A percentile compares a stretch with the other conserved stretches of the same genome.
phyloP scores from a whole-genome alignment of 2,329 filamentous ascomycete species.

The Elsinoe australis region DNA sequence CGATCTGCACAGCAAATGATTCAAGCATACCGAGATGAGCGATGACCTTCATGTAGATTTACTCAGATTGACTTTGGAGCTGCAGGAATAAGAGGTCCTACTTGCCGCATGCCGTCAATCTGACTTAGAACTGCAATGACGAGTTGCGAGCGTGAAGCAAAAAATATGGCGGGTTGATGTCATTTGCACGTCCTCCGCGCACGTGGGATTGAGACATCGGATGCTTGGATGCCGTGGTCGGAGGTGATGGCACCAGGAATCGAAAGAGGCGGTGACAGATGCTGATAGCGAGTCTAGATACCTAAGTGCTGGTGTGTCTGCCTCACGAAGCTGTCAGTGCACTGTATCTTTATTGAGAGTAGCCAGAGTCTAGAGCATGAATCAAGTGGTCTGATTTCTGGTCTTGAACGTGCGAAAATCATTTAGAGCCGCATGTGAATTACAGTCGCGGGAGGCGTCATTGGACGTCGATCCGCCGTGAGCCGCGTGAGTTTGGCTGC shows the following conservation, averaged over 20 bases:
- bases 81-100: background rate
- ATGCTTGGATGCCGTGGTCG: background rate
- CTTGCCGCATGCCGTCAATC: background rate
- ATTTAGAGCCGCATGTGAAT: background rate
- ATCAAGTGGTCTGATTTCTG: conserved; percentile 10
- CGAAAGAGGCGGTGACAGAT: too few relatives aligned
- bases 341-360: too few relatives aligned
- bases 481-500: conserved; percentile 3
- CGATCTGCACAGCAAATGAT: background rate
- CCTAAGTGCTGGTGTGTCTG: too few relatives aligned
- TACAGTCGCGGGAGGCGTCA: conserved; percentile 10
- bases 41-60: background rate
- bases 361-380: background rate
- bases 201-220: conserved; percentile 9
- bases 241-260: background rate
- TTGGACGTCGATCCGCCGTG: conserved; percentile 11
- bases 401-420: background rate
- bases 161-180: too few relatives aligned
- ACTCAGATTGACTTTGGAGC: background rate
- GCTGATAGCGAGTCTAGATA: too few relatives aligned
- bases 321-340: too few relatives aligned
- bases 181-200: background rate
- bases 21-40: background rate
- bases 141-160: too few relatives aligned
- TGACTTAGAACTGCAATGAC: too few relatives aligned